Evolutionary conservation across 345 rosid genomes (phyloP), one percentile per base, ranked within the genome.

Genomic region (Populus ilicifolia): DNA sequence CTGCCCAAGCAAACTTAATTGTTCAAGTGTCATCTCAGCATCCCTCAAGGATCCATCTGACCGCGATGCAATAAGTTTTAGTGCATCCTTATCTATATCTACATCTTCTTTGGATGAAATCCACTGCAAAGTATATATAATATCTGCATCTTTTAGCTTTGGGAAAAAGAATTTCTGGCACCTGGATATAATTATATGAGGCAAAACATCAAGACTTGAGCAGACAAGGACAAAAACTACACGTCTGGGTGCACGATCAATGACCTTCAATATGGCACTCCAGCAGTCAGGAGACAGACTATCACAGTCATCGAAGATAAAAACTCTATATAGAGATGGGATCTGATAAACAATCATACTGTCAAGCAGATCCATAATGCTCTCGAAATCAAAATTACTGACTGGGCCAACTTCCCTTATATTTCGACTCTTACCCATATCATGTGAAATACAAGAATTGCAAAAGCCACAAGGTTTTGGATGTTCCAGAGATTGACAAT

Each of bases 41-140:
- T 96, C 98, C 87, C 99, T 87, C 82, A 96, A 84, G 2, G 99
- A 96, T 72, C 99, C 99, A 83, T 96, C 98, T 16, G 99, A 96
- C 77, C 89, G 88, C n/a, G 97, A 92, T 66, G 98, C 96, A 81
- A 96, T 92, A 75, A 96, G 96, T 69, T 92, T 94, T 71, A 94
- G 81, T 0, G 98, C 99, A 50, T 94, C 92, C 71, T 84, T 89
- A 66, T 90, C 92, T 54, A 96, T 94, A 71, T 88, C 90, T 27
- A 93, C 74, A 66, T 83, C 86, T 85, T 96, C 98, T 82, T 83
- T 90, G 44, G 90, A 88, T 21, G 94, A 90, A 79, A 96, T 89
- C 87, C 87, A 76, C 79, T 92, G 97, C 83, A 96, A 79, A 52
- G 94, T 90, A 84, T 85, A 82, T 54, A 91, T 85, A 67, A 96